Conservation (phyloP, 768 basidiomycete species). For the Pisolithus albus region DNA sequence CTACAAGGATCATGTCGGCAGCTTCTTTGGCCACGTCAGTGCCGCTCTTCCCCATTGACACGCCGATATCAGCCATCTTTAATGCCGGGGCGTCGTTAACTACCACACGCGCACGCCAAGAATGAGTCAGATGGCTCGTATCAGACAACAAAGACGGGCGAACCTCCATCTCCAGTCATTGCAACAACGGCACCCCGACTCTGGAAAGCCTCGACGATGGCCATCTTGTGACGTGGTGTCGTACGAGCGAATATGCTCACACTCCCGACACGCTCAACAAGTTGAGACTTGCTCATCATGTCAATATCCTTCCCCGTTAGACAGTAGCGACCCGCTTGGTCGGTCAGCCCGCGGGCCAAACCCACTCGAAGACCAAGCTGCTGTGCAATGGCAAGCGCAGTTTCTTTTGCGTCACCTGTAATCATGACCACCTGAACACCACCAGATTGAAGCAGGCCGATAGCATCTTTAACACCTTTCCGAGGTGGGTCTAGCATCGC, state of each 20-base stretch:
- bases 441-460: constrained; percentile 70
- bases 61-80: constrained; percentile 96
- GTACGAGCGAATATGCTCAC: constrained; percentile 92
- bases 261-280: constrained; percentile 73
- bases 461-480: constrained; percentile 87
- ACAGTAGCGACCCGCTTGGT: constrained; percentile 33
- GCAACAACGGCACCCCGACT: constrained; percentile 83
- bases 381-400: constrained; percentile 82
- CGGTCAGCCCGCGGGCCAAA: constrained; percentile 27
- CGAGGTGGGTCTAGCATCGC: constrained; percentile 95
- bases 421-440: constrained; percentile 99
- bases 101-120: constrained; percentile 11
- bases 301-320: constrained; percentile 84
- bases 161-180: constrained; percentile 97
- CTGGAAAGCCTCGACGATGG: constrained; percentile 93
- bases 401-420: constrained; percentile 90
- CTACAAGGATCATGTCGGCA: constrained; percentile 93
- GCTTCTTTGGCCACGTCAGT: constrained; percentile 99
- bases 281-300: constrained; percentile 69
- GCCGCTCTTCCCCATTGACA: constrained; percentile 98
- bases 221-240: constrained; percentile 97
- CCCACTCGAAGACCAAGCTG: constrained; percentile 80
- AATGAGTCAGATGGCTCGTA: not conserved
- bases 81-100: constrained; percentile 97
- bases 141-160: constrained; percentile 17